phyloP scores from a whole-genome alignment of 2,329 filamentous ascomycete species.

The Chaetomium strumarium region DNA sequence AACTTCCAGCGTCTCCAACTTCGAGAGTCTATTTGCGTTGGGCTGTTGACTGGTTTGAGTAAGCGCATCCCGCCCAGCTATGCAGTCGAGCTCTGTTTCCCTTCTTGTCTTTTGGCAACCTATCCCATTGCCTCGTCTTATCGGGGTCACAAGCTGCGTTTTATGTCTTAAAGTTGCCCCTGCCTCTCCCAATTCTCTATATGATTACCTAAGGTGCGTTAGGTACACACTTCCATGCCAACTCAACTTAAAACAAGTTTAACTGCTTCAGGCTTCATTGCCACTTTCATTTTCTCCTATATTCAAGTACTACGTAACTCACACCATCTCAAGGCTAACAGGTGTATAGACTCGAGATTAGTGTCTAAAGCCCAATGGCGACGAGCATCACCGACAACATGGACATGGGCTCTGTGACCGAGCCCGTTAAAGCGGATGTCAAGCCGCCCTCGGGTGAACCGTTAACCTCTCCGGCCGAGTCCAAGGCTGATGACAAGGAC shows the following conservation, averaged over 20 bases:
- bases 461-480: constrained; percentile 1
- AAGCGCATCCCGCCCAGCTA: constrained; percentile 8
- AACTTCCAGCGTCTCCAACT: neutral
- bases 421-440: neutral
- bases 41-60: constrained; percentile 9
- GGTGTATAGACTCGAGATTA: neutral
- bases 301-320: neutral
- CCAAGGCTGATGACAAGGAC: constrained; percentile 8
- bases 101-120: constrained; percentile 1
- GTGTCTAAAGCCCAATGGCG: neutral
- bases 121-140: neutral
- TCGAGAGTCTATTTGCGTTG: constrained; percentile 12
- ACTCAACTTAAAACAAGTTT: too few relatives aligned
- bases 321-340: neutral
- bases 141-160: neutral
- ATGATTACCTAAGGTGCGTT: neutral
- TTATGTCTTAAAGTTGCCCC: neutral
- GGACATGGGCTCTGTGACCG: neutral
- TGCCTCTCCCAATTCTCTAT: neutral
- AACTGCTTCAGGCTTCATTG: too few relatives aligned
- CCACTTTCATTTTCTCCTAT: neutral
- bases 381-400: neutral
- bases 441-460: neutral
- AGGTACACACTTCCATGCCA: too few relatives aligned
- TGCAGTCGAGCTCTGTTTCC: neutral